A percentile compares a stretch with the other conserved stretches of the same genome.
Conservation (phyloP, 345 rosid species). For the Orychophragmus violaceus region DNA sequence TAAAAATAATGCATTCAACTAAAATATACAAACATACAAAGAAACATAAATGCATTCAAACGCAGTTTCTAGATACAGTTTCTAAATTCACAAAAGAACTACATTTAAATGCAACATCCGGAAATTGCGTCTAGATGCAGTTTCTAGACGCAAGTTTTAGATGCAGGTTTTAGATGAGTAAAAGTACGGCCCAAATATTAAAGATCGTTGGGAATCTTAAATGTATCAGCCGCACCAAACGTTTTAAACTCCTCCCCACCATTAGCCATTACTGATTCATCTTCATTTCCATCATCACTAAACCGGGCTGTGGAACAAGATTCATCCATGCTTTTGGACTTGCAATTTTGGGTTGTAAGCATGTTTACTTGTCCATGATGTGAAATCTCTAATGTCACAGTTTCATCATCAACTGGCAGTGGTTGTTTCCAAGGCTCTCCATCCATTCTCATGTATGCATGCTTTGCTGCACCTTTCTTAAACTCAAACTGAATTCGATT, state of each 20-base stretch:
- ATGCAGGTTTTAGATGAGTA: no score
- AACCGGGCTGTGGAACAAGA: conserved; percentile 23
- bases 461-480: conserved; percentile 62
- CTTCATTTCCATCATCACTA: conserved; percentile 34
- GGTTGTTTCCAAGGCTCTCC: conserved; percentile 97
- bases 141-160: no score
- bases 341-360: conserved; percentile 64
- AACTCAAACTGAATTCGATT: conserved; percentile 65
- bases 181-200: no score
- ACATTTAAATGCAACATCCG: no score
- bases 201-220: conserved; percentile 49
- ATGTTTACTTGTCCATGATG: conserved; percentile 71
- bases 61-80: no score
- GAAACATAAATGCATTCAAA: no score
- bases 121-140: no score
- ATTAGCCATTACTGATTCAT: conserved; percentile 15
- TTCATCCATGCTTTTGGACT: conserved; percentile 43
- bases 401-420: conserved; percentile 56
- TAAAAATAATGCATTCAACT: no score
- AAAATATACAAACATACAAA: no score
- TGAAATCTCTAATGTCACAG: conserved; percentile 74
- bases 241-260: conserved; percentile 42
- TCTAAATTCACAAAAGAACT: no score
- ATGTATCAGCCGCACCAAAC: conserved; percentile 76
- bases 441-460: conserved; percentile 79